phyloP scores from a whole-genome alignment of 305 asterid species.

The Andrographis paniculata region DNA sequence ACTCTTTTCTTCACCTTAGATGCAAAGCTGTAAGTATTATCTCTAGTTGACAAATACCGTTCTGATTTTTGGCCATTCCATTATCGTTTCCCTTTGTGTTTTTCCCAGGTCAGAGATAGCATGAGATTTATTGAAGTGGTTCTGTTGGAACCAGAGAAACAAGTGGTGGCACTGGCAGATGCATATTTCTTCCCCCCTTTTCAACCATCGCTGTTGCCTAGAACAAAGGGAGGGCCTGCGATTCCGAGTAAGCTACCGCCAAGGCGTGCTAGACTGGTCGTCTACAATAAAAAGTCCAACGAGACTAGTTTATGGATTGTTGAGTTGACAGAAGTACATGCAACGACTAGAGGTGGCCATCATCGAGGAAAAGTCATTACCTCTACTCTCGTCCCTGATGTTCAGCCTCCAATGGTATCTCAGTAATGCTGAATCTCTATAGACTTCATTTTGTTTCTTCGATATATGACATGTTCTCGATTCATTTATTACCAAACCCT shows the following conservation, averaged over 20 bases:
- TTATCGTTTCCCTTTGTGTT: conserved; percentile 1
- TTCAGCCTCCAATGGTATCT: conserved; percentile 91
- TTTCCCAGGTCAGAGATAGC: conserved; percentile 80
- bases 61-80: conserved; percentile 6
- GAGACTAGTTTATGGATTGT: conserved; percentile 95
- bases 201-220: conserved; percentile 75
- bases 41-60: conserved; percentile 1
- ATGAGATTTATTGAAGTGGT: conserved; percentile 92
- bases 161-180: conserved; percentile 83
- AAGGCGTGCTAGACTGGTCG: conserved; percentile 79
- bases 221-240: conserved; percentile 76
- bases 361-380: conserved; percentile 86
- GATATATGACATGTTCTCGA: too few species aligned
- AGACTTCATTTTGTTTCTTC: too few species aligned
- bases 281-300: conserved; percentile 82
- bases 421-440: conserved; percentile 2
- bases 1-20: conserved; percentile 10
- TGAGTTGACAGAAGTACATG: conserved; percentile 89
- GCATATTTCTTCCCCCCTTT: conserved; percentile 98
- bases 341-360: conserved; percentile 81
- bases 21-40: conserved; percentile 8
- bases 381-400: conserved; percentile 61
- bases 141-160: conserved; percentile 84
- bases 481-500: too few species aligned
- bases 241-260: conserved; percentile 89